Percentiles rank a stretch among this genome's conserved stretches.
Conservation (phyloP, 1,139 yeast genomes). For the Kluyveromyces sp. region DNA sequence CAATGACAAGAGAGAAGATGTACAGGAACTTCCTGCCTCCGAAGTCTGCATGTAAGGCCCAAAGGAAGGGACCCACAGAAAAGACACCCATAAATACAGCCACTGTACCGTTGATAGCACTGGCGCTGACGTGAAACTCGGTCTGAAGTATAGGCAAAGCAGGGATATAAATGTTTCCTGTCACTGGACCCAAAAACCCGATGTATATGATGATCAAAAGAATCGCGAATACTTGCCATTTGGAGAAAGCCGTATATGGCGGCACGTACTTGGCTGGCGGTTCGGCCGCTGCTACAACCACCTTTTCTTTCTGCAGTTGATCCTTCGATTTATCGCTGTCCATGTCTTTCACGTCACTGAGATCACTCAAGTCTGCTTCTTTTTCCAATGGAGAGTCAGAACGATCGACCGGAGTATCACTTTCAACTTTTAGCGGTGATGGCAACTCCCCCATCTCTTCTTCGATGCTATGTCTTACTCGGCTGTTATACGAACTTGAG, state of each 20-base stretch:
- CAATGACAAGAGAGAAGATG: constrained; percentile 39
- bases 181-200: constrained; percentile 53
- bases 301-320: not conserved
- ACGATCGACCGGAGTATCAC: not conserved
- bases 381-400: not conserved
- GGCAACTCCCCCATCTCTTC: constrained; percentile 2
- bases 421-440: not conserved
- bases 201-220: constrained; percentile 26
- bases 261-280: not conserved
- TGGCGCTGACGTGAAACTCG: constrained; percentile 38
- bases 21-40: constrained; percentile 52
- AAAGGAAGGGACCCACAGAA: constrained; percentile 47
- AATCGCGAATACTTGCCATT: constrained; percentile 17
- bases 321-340: not conserved
- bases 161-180: constrained; percentile 56
- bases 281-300: not conserved
- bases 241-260: constrained; percentile 25
- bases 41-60: constrained; percentile 53
- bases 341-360: constrained; percentile 1
- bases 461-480: not conserved
- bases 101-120: constrained; percentile 51
- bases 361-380: not conserved
- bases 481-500: not conserved
- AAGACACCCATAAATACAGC: constrained; percentile 53
- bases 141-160: constrained; percentile 42